Conservation (phyloP, 495 filamentous ascomycete species). For the Neurospora discreta region DNA sequence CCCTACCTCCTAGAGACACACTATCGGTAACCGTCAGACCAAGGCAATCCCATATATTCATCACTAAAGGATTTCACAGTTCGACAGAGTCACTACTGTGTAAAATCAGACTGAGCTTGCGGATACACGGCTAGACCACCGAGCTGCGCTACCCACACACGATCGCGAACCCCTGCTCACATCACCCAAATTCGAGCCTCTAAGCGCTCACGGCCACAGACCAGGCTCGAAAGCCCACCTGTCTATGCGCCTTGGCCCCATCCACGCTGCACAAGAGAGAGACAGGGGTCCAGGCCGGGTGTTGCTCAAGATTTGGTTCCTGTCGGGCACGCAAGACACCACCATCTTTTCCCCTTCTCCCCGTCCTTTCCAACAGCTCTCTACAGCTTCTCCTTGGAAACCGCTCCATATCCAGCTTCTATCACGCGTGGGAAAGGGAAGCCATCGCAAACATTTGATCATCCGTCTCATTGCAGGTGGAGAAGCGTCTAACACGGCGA, state of each 20-base stretch:
- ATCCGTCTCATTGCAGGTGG: not conserved
- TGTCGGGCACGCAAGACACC: not conserved
- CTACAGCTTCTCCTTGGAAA: not conserved
- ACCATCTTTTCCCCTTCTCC: not conserved
- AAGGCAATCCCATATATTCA: not conserved
- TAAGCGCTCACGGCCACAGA: constrained; percentile 2
- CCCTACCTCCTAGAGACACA: not conserved
- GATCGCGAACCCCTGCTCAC: not conserved
- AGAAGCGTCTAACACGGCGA: not conserved
- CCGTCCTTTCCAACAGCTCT: not conserved
- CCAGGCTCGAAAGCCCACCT: constrained; percentile 2
- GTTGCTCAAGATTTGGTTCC: not conserved
- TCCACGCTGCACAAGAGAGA: not conserved
- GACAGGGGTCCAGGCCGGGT: not conserved
- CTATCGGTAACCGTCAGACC: not conserved
- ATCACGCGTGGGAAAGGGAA: not conserved
- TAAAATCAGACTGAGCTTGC: not conserved
- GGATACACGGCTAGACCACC: not conserved
- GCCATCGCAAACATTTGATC: not conserved
- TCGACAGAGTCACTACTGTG: not conserved
- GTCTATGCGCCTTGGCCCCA: constrained; percentile 2
- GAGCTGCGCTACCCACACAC: not conserved
- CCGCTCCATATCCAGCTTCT: not conserved
- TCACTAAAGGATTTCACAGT: not conserved
- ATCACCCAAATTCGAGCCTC: not conserved